Evolutionary conservation across 1,284 basidiomycete species (phyloP).

Genomic region (Ustilago xerochloae): DNA sequence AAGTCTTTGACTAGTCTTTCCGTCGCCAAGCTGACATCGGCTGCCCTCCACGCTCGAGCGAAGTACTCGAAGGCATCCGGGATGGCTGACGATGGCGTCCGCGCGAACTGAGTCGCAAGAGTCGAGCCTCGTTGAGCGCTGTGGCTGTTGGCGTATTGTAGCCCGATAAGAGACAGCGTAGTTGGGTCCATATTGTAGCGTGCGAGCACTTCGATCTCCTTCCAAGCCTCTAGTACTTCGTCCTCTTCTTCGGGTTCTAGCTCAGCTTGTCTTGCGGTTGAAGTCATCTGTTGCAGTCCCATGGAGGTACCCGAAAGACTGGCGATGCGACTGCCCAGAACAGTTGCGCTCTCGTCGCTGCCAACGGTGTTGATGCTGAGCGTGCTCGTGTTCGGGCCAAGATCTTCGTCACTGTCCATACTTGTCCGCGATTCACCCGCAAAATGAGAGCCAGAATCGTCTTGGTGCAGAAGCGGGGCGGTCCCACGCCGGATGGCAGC

Average conservation of each 20-base stretch:
- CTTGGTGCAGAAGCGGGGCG: not conserved
- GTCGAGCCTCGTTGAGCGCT: conserved; percentile 1
- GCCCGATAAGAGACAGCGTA: conserved; percentile 51
- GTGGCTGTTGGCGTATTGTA: conserved; percentile 37
- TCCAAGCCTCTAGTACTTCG: conserved; percentile 33
- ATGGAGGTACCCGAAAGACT: conserved; percentile 31
- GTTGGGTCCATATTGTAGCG: conserved; percentile 59
- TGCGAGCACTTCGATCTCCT: conserved; percentile 39
- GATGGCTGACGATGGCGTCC: conserved; percentile 12
- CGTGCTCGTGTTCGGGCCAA: conserved; percentile 40
- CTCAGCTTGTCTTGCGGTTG: not conserved
- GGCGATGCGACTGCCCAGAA: conserved; percentile 37
- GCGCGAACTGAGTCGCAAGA: conserved; percentile 3
- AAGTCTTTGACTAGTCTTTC: conserved; percentile 54
- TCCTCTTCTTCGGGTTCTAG: conserved; percentile 31
- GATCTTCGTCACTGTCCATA: conserved; percentile 44
- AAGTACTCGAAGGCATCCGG: conserved; percentile 57
- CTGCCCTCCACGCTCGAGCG: conserved; percentile 49
- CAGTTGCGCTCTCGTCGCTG: conserved; percentile 50
- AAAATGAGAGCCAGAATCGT: not conserved
- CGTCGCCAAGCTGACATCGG: conserved; percentile 52
- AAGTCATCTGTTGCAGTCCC: conserved; percentile 8
- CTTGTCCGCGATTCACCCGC: conserved; percentile 11
- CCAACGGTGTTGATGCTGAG: conserved; percentile 47
- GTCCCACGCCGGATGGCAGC: conserved; percentile 29